Base-by-base conservation (phyloP, 306 rosid species). In the Sindora glabra region DNA sequence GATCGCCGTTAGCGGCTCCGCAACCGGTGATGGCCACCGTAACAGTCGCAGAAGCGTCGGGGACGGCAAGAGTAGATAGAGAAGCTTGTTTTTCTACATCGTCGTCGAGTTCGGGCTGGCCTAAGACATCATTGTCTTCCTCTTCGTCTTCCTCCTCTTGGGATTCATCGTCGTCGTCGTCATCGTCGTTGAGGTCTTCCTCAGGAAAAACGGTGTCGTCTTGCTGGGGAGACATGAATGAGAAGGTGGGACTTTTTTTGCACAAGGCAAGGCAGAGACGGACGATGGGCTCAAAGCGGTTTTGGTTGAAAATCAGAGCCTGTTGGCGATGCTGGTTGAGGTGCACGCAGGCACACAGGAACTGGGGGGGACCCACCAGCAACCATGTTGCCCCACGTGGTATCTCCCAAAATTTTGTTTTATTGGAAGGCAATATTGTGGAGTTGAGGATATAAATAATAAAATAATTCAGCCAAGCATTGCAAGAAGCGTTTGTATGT, bases 181-280 rank as follows among this genome's bases (percentile, higher is more conserved):
- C 83, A n/a, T n/a, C n/a, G n/a, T n/a, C n/a, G n/a, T n/a, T n/a
- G 34, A 82, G 72, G 58, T 87, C 86, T n/a, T 60, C 79, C 11
- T 79, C 81, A 59, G 78, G 82, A 48, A 88, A 75, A 71, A 88
- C 87, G 85, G 78, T 52, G 82, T 82, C 87, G 87, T 84, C 54
- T 67, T 64, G 87, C 2, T 75, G 65, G 14, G 86, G 81, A 0
- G 92, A 83, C 95, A 87, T 85, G 62, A 45, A 47, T 23, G 46
- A 27, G 27, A n/a, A n/a, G 38, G 21, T 27, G 59, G 9, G 55
- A 3, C 41, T 17, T 5, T 13, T 54, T 52, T 48, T 23, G 64
- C 63, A 53, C 40, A 62, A 60, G 58, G 48, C 34, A 2, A 27
- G 45, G 24, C n/a, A 14, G 30, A 24, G 27, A 4, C 11, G 13